Percentiles rank a stretch among this genome's conserved stretches.
phyloP scores from a whole-genome alignment of 345 rosid species.

The Viola odorata region DNA sequence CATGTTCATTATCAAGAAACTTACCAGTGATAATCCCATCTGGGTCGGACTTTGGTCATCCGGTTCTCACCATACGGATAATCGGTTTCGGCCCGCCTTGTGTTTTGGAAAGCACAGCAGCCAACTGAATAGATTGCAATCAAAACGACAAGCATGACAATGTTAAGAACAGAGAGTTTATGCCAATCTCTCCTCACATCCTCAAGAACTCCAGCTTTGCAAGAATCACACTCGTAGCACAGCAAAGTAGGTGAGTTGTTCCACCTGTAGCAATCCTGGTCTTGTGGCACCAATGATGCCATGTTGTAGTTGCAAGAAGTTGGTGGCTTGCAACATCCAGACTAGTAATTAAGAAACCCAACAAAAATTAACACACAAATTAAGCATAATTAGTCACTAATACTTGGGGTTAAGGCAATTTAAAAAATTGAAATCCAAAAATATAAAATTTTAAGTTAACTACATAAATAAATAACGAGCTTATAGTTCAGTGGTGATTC shows the following conservation, averaged over 20 bases:
- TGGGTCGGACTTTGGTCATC: slow-evolving; percentile 65
- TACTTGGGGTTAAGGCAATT: too few relatives aligned
- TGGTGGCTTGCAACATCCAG: slow-evolving; percentile 97
- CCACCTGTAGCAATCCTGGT: slow-evolving; percentile 80
- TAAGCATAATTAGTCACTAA: neutral
- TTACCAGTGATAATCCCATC: slow-evolving; percentile 76
- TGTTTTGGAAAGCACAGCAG: slow-evolving; percentile 78
- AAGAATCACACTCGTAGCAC: slow-evolving; percentile 91
- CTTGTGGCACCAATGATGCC: slow-evolving; percentile 49
- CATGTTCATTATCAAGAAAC: too few relatives aligned
- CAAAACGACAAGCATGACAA: slow-evolving; percentile 60
- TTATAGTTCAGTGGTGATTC: too few relatives aligned
- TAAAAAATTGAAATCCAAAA: too few relatives aligned
- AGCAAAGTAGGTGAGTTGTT: slow-evolving; percentile 49
- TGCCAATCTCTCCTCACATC: slow-evolving; percentile 77
- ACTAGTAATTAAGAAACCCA: slow-evolving; percentile 27
- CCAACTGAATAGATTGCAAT: slow-evolving; percentile 66
- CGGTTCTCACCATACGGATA: slow-evolving; percentile 55
- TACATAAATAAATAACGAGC: too few relatives aligned
- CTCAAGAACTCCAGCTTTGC: slow-evolving; percentile 91
- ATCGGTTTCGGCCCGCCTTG: slow-evolving; percentile 55
- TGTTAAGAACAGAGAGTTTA: slow-evolving; percentile 63
- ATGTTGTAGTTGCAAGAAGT: slow-evolving; percentile 67
- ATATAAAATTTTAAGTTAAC: too few relatives aligned
- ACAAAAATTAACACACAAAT: neutral